Conservation (phyloP, 192 early-diverging fungal species). For the Phycomyces blakesleeanus region DNA sequence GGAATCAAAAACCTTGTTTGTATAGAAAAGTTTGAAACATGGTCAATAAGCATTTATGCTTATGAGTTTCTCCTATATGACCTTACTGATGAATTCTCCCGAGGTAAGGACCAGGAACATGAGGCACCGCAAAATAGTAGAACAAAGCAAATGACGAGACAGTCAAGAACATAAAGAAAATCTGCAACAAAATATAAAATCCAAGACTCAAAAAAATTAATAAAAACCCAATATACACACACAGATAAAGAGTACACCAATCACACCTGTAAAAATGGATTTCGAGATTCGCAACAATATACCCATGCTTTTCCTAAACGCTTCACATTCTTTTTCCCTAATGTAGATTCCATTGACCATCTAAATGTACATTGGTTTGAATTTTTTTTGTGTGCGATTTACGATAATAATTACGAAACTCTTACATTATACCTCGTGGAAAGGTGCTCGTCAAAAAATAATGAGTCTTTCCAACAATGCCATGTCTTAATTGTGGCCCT, state of each 20-base stretch:
- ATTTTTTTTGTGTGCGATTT: neutral
- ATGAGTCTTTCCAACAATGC: conserved; percentile 19
- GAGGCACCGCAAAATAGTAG: conserved; percentile 20
- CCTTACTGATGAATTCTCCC: conserved; percentile 33
- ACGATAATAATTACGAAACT: neutral
- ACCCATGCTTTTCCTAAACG: conserved; percentile 2
- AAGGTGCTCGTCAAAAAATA: conserved; percentile 13
- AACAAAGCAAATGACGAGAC: conserved; percentile 22
- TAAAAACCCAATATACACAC: neutral
- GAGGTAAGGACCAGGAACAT: conserved; percentile 37
- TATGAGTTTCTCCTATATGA: too few relatives aligned
- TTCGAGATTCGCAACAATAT: conserved; percentile 31
- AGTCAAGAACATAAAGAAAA: conserved; percentile 29
- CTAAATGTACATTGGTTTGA: neutral
- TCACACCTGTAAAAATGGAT: conserved; percentile 37
- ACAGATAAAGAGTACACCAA: too few relatives aligned
- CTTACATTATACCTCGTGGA: conserved; percentile 20
- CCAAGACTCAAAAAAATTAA: too few relatives aligned
- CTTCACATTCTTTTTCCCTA: conserved; percentile 14
- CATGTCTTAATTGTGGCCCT: conserved; percentile 30
- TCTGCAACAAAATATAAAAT: conserved; percentile 15
- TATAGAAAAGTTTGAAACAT: too few relatives aligned
- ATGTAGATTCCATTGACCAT: neutral
- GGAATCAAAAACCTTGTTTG: conserved; percentile 45
- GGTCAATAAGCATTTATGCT: too few relatives aligned